Conservation (phyloP, 306 rosid species). For the Luffa aegyptiaca region DNA sequence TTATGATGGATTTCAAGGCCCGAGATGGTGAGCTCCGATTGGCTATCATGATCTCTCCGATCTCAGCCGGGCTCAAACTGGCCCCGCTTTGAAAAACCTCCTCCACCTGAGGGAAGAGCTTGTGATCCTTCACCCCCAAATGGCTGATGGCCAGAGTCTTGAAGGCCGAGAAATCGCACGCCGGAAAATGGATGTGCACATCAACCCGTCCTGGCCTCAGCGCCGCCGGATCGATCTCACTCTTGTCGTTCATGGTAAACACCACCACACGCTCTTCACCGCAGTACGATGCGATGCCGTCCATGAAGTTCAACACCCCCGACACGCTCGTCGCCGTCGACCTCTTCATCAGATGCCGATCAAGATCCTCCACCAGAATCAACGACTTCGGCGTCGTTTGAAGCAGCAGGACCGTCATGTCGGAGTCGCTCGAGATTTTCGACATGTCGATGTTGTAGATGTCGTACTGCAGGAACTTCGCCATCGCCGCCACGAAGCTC, state of each 20-base stretch:
- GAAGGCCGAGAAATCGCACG: conserved; percentile 75
- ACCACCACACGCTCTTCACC: conserved; percentile 86
- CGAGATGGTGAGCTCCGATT: conserved; percentile 76
- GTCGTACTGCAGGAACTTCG: conserved; percentile 63
- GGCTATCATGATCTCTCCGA: conserved; percentile 81
- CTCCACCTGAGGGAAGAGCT: conserved; percentile 74
- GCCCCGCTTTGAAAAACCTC: conserved; percentile 65
- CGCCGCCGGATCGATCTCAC: conserved; percentile 43
- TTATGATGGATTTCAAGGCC: conserved; percentile 71
- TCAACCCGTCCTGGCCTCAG: conserved; percentile 78
- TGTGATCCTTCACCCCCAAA: conserved; percentile 84
- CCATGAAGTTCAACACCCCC: conserved; percentile 78
- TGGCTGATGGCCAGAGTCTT: conserved; percentile 55
- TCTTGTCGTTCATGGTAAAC: conserved; percentile 59
- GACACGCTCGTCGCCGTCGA: conserved; percentile 34
- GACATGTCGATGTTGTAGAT: conserved; percentile 66
- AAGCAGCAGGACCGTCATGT: conserved; percentile 40
- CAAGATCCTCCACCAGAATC: conserved; percentile 75
- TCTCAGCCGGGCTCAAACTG: conserved; percentile 65
- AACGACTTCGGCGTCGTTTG: conserved; percentile 61
- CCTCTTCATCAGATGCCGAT: conserved; percentile 28
- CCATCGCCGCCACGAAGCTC: conserved; percentile 85
- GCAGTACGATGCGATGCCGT: conserved; percentile 57
- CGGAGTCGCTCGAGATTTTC: conserved; percentile 41
- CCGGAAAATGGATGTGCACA: conserved; percentile 70